A percentile compares a stretch with the other conserved stretches of the same genome.
Conservation (phyloP, 1,139 yeast genomes). For the Tardiomyces depauwii region DNA sequence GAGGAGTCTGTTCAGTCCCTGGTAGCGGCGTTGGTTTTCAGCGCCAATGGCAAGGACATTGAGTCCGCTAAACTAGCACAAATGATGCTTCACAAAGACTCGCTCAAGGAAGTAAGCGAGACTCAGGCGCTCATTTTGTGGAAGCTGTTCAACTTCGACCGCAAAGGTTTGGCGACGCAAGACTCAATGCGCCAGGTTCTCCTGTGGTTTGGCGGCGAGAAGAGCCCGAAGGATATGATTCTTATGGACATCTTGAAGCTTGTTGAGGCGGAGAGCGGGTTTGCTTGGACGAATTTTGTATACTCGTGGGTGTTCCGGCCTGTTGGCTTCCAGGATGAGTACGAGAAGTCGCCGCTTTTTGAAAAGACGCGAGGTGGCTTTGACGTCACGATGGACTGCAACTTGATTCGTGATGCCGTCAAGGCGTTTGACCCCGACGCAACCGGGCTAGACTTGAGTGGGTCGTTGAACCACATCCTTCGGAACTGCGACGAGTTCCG, state of each 20-base stretch:
- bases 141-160: constrained; percentile 28
- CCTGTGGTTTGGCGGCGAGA: constrained; percentile 50
- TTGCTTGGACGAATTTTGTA: constrained; percentile 50
- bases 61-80: constrained; percentile 51
- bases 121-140: constrained; percentile 12
- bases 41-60: constrained; percentile 30
- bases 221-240: constrained; percentile 48
- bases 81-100: constrained; percentile 44
- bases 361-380: constrained; percentile 38
- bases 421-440: constrained; percentile 23
- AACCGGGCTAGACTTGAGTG: constrained; percentile 1
- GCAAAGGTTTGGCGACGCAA: constrained; percentile 35
- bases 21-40: constrained; percentile 29
- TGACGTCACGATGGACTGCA: constrained; percentile 45
- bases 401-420: constrained; percentile 39
- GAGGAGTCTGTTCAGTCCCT: constrained; percentile 34
- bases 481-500: constrained; percentile 4
- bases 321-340: constrained; percentile 12
- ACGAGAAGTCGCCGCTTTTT: constrained; percentile 29
- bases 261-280: constrained; percentile 42
- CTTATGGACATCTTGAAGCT: constrained; percentile 42
- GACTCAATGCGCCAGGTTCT: constrained; percentile 39
- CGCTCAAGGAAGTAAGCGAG: constrained; percentile 4
- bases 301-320: constrained; percentile 56
- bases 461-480: neutral